Evolutionary conservation across 257 asterid genomes (phyloP).

Genomic region (Apocynum venetum): DNA sequence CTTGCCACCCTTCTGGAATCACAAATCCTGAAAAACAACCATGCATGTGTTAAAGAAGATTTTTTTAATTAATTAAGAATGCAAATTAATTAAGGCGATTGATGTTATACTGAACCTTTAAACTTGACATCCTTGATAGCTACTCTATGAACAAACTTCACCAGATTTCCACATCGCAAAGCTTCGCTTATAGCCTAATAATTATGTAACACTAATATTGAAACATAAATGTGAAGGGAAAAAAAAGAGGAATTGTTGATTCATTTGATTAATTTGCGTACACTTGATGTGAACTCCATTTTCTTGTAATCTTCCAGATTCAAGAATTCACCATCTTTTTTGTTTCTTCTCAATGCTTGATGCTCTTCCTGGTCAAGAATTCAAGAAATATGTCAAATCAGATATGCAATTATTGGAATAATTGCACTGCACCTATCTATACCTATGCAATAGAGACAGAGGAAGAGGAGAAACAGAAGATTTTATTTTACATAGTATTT

Average conservation of each 20-base stretch:
- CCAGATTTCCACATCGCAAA: constrained; percentile 79
- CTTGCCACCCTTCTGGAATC: constrained; percentile 82
- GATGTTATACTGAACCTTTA: constrained; percentile 41
- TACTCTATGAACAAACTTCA: constrained; percentile 68
- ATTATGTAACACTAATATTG: too few relatives aligned
- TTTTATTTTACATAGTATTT: too few relatives aligned
- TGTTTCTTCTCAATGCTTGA: constrained; percentile 30
- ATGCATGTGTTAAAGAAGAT: neutral
- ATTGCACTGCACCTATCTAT: too few relatives aligned
- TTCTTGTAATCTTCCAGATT: constrained; percentile 73
- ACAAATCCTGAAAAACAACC: constrained; percentile 33
- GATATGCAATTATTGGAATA: too few relatives aligned
- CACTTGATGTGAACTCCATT: constrained; percentile 57
- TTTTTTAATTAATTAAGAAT: neutral
- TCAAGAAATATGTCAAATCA: neutral
- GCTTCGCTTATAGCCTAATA: constrained; percentile 60
- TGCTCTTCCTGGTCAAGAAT: constrained; percentile 57
- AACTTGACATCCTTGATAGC: constrained; percentile 62
- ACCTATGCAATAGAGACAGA: too few relatives aligned
- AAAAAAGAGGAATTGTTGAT: neutral
- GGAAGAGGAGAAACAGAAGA: too few relatives aligned
- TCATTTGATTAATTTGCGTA: neutral
- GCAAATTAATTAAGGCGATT: too few relatives aligned
- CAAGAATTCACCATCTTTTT: constrained; percentile 46
- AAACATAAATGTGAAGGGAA: neutral